phyloP scores from a whole-genome alignment of 2,329 filamentous ascomycete species.

The Claviceps sp. region DNA sequence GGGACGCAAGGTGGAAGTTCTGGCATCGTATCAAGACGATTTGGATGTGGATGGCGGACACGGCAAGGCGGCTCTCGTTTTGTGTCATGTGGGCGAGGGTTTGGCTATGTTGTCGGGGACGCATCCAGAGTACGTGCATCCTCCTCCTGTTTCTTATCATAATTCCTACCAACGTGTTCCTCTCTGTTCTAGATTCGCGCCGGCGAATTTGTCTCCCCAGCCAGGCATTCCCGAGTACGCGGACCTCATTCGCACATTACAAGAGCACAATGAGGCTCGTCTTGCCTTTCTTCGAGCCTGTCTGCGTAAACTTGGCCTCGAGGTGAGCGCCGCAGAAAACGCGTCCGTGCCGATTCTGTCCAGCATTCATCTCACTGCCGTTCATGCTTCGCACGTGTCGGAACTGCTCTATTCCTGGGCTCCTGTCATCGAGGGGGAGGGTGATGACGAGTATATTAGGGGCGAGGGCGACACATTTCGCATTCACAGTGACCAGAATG shows the following conservation, averaged over 20 bases:
- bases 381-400: constrained; percentile 48
- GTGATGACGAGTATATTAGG: constrained; percentile 58
- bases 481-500: constrained; percentile 52
- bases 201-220: constrained; percentile 59
- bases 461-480: constrained; percentile 75
- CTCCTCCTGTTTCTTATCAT: background rate
- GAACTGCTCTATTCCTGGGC: constrained; percentile 53
- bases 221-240: constrained; percentile 56
- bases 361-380: constrained; percentile 65
- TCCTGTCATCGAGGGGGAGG: constrained; percentile 52
- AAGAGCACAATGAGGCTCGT: constrained; percentile 55
- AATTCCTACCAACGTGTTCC: constrained; percentile 4
- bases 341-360: constrained; percentile 67
- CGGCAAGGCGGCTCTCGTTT: constrained; percentile 66
- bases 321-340: constrained; percentile 52
- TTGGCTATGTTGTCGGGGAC: constrained; percentile 69
- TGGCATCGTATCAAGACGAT: constrained; percentile 66
- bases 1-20: constrained; percentile 57
- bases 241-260: constrained; percentile 53
- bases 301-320: constrained; percentile 67
- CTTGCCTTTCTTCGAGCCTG: constrained; percentile 67
- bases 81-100: constrained; percentile 71
- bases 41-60: constrained; percentile 64
- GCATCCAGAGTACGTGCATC: constrained; percentile 63
- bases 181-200: constrained; percentile 54